phyloP scores from a whole-genome alignment of 768 basidiomycete genomes.

The Brasilioporus rufonigricans region DNA sequence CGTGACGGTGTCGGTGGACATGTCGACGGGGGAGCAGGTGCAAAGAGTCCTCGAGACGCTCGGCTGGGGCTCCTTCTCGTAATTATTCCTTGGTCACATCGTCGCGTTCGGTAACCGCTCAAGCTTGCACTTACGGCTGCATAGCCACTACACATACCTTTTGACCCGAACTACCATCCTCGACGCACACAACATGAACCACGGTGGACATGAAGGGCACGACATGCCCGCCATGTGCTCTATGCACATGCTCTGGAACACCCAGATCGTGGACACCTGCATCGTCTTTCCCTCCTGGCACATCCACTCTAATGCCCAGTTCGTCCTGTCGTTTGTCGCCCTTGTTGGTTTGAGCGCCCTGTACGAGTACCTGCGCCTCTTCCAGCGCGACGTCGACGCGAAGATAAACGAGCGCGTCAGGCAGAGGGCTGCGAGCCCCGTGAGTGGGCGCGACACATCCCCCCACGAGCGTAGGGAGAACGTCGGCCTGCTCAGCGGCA shows the following conservation, averaged over 20 bases:
- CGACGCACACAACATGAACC: slow-evolving; percentile 33
- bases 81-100: too few relatives aligned
- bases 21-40: slow-evolving; percentile 57
- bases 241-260: slow-evolving; percentile 90
- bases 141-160: slow-evolving; percentile 2
- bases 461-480: slow-evolving; percentile 50
- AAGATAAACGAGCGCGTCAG: slow-evolving; percentile 51
- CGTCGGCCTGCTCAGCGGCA: slow-evolving; percentile 51
- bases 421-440: slow-evolving; percentile 43
- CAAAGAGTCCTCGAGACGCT: slow-evolving; percentile 30
- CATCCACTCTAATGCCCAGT: slow-evolving; percentile 52
- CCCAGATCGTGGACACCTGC: slow-evolving; percentile 75
- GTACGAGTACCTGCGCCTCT: slow-evolving; percentile 75
- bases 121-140: too few relatives aligned
- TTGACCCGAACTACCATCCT: not conserved
- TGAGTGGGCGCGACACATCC: slow-evolving; percentile 42
- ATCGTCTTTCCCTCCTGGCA: slow-evolving; percentile 82
- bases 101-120: too few relatives aligned
- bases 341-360: slow-evolving; percentile 68
- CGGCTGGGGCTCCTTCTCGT: not conserved
- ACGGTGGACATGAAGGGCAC: slow-evolving; percentile 39
- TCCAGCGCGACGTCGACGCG: slow-evolving; percentile 57
- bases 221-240: slow-evolving; percentile 52
- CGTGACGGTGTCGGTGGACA: slow-evolving; percentile 55
- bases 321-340: slow-evolving; percentile 62